A percentile compares a stretch with the other conserved stretches of the same genome.
Evolutionary conservation across 129 eudicot species (phyloP).

Genomic region (Centrapalus pauciflorus): DNA sequence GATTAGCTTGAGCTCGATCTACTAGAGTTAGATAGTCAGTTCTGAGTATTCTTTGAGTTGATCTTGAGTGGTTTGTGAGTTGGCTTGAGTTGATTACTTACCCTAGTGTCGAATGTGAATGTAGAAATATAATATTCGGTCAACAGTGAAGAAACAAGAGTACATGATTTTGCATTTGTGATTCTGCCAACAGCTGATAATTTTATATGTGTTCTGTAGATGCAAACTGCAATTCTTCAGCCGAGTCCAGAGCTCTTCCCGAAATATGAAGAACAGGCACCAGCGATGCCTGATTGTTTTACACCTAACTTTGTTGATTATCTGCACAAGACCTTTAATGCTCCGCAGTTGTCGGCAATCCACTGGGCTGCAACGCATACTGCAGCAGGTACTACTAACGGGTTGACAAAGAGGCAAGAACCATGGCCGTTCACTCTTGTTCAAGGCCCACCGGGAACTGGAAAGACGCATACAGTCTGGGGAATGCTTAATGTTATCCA

Average conservation of each 20-base stretch:
- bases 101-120: neutral
- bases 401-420: constrained; percentile 69
- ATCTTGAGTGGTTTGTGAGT: too few relatives aligned
- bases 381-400: constrained; percentile 87
- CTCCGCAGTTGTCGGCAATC: constrained; percentile 85
- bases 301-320: constrained; percentile 82
- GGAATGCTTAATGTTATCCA: constrained; percentile 98
- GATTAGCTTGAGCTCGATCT: too few relatives aligned
- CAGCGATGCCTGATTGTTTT: constrained; percentile 95
- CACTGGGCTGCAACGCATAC: constrained; percentile 99
- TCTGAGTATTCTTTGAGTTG: too few relatives aligned
- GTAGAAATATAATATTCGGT: neutral
- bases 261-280: constrained; percentile 84
- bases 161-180: neutral
- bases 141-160: neutral
- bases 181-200: neutral
- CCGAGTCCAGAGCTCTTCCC: constrained; percentile 91
- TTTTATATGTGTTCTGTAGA: constrained; percentile 28
- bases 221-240: constrained; percentile 96
- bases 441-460: constrained; percentile 99
- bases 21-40: too few relatives aligned
- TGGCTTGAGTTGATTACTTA: too few relatives aligned
- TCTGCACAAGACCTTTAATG: constrained; percentile 70
- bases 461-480: constrained; percentile 97
- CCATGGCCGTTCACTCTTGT: constrained; percentile 99